These are phyloP conservation scores for Mucor plumbeus DNA, from an alignment of 371 early-diverging fungal genomes.

Conservation along the genomic window DNA sequence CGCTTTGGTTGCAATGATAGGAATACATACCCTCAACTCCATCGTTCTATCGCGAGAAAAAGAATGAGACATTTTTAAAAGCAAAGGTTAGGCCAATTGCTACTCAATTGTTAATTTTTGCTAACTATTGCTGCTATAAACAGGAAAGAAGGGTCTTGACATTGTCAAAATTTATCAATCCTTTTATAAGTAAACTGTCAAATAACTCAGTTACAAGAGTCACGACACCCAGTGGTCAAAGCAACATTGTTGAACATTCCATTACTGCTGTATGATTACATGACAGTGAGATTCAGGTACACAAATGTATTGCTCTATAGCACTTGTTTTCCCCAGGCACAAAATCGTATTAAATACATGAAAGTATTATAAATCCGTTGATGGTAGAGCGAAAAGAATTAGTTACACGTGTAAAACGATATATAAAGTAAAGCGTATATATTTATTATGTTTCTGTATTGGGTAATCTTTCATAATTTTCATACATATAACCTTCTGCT, in stretches of 20 bases:
- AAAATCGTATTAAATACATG: too few relatives aligned
- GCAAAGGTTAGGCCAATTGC: neutral
- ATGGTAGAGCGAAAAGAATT: too few relatives aligned
- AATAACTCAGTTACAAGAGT: slow-evolving; percentile 4
- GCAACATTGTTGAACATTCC: too few relatives aligned
- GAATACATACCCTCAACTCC: slow-evolving; percentile 24
- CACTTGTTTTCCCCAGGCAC: too few relatives aligned
- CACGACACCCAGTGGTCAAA: neutral
- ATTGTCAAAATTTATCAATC: slow-evolving; percentile 2
- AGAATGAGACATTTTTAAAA: slow-evolving; percentile 33
- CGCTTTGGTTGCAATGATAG: neutral
- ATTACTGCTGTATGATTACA: too few relatives aligned
- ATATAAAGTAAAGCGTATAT: too few relatives aligned
- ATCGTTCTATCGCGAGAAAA: slow-evolving; percentile 44
- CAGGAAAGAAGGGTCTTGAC: neutral
- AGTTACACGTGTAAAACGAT: too few relatives aligned
- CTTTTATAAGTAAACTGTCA: neutral
- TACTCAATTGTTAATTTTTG: neutral
- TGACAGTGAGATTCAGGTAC: too few relatives aligned
- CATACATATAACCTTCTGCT: slow-evolving; percentile 8
- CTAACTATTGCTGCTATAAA: neutral
- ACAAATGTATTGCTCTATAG: too few relatives aligned
- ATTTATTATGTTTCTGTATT: slow-evolving; percentile 7
- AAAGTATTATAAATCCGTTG: too few relatives aligned
- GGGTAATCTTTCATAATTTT: slow-evolving; percentile 7